phyloP scores from a whole-genome alignment of 2,329 filamentous ascomycete species.

The Chaetothyriales sp. region DNA sequence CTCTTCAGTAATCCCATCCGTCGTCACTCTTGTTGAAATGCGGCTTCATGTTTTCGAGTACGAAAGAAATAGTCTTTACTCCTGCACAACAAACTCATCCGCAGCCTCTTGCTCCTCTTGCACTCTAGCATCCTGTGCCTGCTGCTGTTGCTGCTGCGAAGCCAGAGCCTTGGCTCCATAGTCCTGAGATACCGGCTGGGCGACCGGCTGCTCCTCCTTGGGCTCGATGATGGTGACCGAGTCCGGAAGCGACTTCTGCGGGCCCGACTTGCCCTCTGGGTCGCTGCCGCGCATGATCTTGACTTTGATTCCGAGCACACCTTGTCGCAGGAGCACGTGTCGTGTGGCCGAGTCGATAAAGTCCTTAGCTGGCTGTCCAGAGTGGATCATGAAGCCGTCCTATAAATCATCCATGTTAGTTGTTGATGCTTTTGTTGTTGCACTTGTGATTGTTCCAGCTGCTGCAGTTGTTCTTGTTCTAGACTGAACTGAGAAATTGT shows the following conservation, averaged over 20 bases:
- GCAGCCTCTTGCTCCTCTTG: constrained; percentile 35
- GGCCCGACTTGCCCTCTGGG: constrained; percentile 96
- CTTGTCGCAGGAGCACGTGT: constrained; percentile 98
- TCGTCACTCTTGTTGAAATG: not conserved
- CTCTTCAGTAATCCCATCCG: not conserved
- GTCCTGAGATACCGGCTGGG: constrained; percentile 94
- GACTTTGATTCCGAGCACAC: constrained; percentile 99
- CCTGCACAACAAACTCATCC: not conserved
- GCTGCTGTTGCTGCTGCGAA: constrained; percentile 38
- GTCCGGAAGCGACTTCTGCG: constrained; percentile 93
- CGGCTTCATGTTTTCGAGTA: too few relatives aligned
- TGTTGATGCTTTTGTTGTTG: too few relatives aligned
- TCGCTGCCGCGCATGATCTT: constrained; percentile 99
- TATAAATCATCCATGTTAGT: constrained; percentile 17
- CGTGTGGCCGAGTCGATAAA: constrained; percentile 98
- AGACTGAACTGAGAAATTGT: not conserved
- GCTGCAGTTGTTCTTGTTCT: not conserved
- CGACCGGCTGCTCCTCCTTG: constrained; percentile 94
- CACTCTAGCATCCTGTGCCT: constrained; percentile 35
- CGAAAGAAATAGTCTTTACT: not conserved
- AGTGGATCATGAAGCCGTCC: constrained; percentile 99
- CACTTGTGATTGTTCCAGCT: not conserved
- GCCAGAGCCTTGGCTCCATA: constrained; percentile 84
- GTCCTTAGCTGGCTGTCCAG: constrained; percentile 96
- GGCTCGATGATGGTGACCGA: constrained; percentile 99